phyloP scores from a whole-genome alignment of 148 eudicot genomes.

The Cornus controversa region DNA sequence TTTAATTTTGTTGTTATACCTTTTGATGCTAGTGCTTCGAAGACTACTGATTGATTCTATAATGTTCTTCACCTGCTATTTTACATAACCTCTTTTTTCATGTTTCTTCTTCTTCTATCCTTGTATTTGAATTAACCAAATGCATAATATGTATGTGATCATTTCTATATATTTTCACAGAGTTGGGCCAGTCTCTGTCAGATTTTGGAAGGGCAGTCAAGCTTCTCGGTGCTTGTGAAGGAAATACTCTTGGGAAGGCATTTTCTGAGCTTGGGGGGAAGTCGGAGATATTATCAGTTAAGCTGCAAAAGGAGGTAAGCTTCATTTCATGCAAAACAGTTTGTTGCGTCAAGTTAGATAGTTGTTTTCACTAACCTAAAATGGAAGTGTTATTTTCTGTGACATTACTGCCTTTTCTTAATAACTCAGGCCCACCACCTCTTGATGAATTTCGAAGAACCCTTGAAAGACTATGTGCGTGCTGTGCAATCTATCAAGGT shows the following conservation, averaged over 20 bases:
- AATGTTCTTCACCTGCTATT: not conserved
- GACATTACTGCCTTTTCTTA: not conserved
- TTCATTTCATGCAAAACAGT: not conserved
- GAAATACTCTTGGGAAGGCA: slow-evolving; percentile 78
- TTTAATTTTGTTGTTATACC: slow-evolving; percentile 9
- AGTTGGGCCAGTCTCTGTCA: slow-evolving; percentile 83
- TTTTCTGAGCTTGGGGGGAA: slow-evolving; percentile 83
- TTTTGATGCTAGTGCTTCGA: not conserved
- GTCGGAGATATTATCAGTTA: slow-evolving; percentile 72
- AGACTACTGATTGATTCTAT: not conserved
- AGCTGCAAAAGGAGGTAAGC: slow-evolving; percentile 78
- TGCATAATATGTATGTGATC: not conserved
- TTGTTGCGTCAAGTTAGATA: not conserved
- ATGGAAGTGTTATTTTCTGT: not conserved
- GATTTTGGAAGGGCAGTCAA: slow-evolving; percentile 93
- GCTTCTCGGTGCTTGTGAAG: slow-evolving; percentile 87
- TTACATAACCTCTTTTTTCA: not conserved
- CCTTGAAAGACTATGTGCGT: slow-evolving; percentile 92
- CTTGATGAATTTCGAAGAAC: slow-evolving; percentile 95
- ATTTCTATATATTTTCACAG: slow-evolving; percentile 32
- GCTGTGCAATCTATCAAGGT: slow-evolving; percentile 98
- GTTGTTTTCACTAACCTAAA: slow-evolving; percentile 2
- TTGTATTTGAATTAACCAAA: not conserved
- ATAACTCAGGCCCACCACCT: slow-evolving; percentile 74
- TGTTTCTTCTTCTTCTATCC: not conserved